Evolutionary conservation across 345 rosid species (phyloP).

Genomic region (Syzygium oleosum): DNA sequence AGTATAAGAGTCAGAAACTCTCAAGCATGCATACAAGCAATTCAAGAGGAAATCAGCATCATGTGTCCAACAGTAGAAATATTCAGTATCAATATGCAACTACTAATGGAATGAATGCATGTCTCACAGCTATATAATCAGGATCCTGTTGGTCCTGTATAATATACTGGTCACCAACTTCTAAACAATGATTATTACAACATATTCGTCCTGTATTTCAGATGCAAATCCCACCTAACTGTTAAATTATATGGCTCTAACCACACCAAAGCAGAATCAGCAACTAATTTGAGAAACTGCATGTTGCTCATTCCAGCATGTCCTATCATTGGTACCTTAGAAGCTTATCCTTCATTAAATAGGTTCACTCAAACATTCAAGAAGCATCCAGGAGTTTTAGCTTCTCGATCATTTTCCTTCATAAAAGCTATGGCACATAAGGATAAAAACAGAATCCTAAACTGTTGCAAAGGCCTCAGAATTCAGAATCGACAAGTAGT

Average conservation of each 20-base stretch:
- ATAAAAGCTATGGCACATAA: too few relatives aligned
- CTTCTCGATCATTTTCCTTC: too few relatives aligned
- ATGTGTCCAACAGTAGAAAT: neutral
- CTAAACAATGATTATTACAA: too few relatives aligned
- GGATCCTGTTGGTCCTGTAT: neutral
- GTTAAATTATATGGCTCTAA: neutral
- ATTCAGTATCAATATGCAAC: neutral
- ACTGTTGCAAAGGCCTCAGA: neutral
- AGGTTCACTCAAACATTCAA: too few relatives aligned
- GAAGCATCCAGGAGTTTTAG: too few relatives aligned
- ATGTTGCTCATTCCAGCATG: too few relatives aligned
- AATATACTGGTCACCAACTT: too few relatives aligned
- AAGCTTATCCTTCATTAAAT: too few relatives aligned
- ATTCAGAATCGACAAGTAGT: neutral
- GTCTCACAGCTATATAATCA: neutral
- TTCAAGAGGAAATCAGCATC: neutral
- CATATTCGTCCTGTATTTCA: neutral
- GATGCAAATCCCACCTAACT: neutral
- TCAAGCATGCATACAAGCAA: too few relatives aligned
- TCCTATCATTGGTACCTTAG: too few relatives aligned
- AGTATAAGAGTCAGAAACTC: too few relatives aligned
- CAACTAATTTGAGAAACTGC: neutral
- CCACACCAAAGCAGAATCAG: neutral
- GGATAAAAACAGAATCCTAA: too few relatives aligned
- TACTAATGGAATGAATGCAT: neutral